These are phyloP conservation scores for Lathyrus sativus DNA, from an alignment of 306 rosid genomes.

Conservation along the genomic window DNA sequence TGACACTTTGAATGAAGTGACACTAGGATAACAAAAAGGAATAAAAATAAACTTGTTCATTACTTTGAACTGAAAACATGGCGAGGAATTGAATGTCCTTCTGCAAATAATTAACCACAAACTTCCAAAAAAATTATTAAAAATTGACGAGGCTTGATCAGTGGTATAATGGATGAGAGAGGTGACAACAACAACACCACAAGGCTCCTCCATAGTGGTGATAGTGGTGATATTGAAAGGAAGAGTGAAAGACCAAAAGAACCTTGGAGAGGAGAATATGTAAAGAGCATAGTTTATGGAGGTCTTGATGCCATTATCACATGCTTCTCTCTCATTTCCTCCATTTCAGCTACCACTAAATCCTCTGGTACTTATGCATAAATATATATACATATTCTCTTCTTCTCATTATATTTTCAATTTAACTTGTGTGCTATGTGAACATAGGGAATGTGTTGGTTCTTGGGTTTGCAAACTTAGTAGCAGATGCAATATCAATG, in stretches of 20 bases:
- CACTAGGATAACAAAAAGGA: conserved; percentile 24
- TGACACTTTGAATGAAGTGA: conserved; percentile 38
- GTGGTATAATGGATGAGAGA: conserved; percentile 35
- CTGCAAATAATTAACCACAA: conserved; percentile 7
- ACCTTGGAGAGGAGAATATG: conserved; percentile 58
- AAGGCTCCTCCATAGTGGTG: conserved; percentile 33
- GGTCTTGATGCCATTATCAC: conserved; percentile 69
- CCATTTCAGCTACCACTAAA: conserved; percentile 51
- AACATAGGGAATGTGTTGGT: conserved; percentile 54
- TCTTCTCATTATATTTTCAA: not conserved
- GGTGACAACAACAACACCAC: conserved; percentile 23
- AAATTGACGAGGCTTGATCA: not conserved
- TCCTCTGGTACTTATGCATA: conserved; percentile 40
- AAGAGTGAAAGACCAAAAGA: conserved; percentile 56
- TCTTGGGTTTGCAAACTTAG: conserved; percentile 69
- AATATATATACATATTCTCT: not conserved
- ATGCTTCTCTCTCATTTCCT: conserved; percentile 66
- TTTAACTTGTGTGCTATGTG: conserved; percentile 10
- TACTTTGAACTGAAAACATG: conserved; percentile 24
- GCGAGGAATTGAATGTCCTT: not conserved
- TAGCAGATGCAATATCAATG: conserved; percentile 79
- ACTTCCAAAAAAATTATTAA: not conserved
- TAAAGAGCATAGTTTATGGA: conserved; percentile 51
- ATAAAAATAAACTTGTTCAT: not conserved
- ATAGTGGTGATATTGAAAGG: not conserved